Evolutionary conservation across 2,329 filamentous ascomycete species (phyloP), one percentile per base, ranked within the genome.

Genomic region (Hypoxylon rubiginosum): DNA sequence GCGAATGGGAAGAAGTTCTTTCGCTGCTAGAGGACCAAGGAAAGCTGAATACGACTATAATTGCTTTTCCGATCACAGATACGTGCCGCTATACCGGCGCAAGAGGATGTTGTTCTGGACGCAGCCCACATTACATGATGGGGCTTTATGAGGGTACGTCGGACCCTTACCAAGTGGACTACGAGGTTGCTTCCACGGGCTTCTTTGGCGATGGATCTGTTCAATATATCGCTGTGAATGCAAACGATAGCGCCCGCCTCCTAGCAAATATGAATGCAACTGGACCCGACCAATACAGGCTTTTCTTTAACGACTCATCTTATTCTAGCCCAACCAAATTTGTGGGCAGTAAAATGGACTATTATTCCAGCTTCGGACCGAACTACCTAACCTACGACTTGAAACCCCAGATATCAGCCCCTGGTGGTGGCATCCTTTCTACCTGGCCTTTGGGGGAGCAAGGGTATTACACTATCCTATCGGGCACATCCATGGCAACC

Each of bases 401-500:
- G 45, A 77, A 78, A 61, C 77, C 76, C 0, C 67, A 76, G 43
- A 62, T 78, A 7, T 74, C 76, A 8, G 78, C 76, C 3, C 79
- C 79, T 0, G 78, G 79, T 0, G 77, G 77, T 0, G 65, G 74
- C 19, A 77, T 80, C 11, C 72, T 81, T 7, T 74, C 78, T 1
- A 79, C 78, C 0, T 80, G 73, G 64, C 78, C 77, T 0, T 57
- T 79, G 2, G 75, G 71, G 3, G 54, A 68, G 0, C 58, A 70
- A 17, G 74, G 74, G 1, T 75, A 74, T 11, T 81, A 79, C 30
- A 73, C 74, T 2, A 76, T 79, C 28, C 68, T 79, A 17, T 75
- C 73, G 1, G 79, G 78, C 1, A 80, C 79, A 0, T 79, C 77
- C 2, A 80, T 80, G 79, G 74, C 78, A 0, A 75, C 77, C 0